Evolutionary conservation across 2,329 filamentous ascomycete species (phyloP), one percentile per base, ranked within the genome.

Genomic region (Thielaviopsis ethacetica): DNA sequence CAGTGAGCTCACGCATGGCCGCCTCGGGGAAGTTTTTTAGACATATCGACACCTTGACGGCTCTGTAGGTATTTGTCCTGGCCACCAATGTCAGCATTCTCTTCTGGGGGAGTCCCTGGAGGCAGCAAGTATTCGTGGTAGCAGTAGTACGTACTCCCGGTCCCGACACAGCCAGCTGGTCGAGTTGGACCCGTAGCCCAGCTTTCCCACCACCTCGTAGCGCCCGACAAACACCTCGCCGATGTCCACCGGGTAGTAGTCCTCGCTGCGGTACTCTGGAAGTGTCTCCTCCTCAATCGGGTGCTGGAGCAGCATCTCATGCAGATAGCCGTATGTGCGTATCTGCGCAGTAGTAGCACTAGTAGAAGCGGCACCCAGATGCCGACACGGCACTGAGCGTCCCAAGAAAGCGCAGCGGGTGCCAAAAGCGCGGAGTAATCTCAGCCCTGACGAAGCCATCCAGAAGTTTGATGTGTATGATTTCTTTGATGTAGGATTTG

Each of bases 81-180:
- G 7, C n/a, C 26, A 2, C 41, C 44, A 21, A 26, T 26, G 24
- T 15, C 30, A 27, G n/a, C 38, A 17, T 13, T 27, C 22, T 38
- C 5, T 26, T 44, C 13, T 12, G 30, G 24, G 30, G 30, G 6
- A n/a, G n/a, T n/a, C 21, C 21, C 5, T 12, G 38, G 56, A n/a
- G 3, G 24, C 13, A 44, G 47, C n/a, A n/a, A n/a, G n/a, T n/a
- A n/a, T n/a, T n/a, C n/a, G n/a, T n/a, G n/a, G n/a, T n/a, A n/a
- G n/a, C 9, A 53, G 49, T 13, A 2, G 13, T 7, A 62, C 56
- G 12, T 54, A 67, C 65, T 56, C 9, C 6, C 64, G 53, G 55
- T 68, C 66, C 7, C 63, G 63, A 17, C 63, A 65, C 5, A 66
- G 56, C 66, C 66, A 67, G 10, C 62, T 63, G 0, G 66, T 67